Evolutionary conservation across 2,329 filamentous ascomycete genomes (phyloP), one percentile per base, ranked within the genome.

Genomic region (Coleophoma cylindrospora): DNA sequence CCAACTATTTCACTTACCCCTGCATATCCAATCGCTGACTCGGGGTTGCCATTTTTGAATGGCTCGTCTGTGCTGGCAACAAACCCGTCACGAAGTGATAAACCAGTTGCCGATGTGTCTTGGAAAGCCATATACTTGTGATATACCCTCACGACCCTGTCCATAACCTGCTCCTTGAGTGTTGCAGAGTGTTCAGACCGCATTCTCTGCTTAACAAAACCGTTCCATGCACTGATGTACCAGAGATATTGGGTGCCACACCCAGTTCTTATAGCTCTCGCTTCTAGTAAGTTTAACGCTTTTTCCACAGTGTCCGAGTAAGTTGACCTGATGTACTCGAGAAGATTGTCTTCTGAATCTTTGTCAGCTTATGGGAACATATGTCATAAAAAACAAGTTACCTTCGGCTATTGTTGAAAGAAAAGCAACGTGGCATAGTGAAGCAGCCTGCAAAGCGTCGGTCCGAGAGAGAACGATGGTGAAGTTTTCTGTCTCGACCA

Each of bases 51-150:
- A 6, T 10, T 27, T 27, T 27, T 2, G 7, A 27, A 27, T 7
- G 27, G 27, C 27, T 27, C 27, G 27, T 27, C 27, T 8, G 27
- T 27, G 27, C 27, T 27, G 27, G 27, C 4, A 27, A 27, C 7
- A 27, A 27, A 8, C 7, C 27, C 27, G 6, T 10, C 9, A 27
- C 27, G 27, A 8, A 27, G 27, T 27, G 4, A 10, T 10, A 27
- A 10, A 27, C 27, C 6, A 27, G 27, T 10, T 2, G 27, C 27
- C 9, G 4, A 27, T 27, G 27, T 27, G 19, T 34, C 44, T 21
- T 38, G 44, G 27, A 46, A 46, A 21, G 44, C 44, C 27, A 46
- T 19, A 36, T n/a, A 36, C 11, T 46, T 46, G 36, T 46, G 33
- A 46, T 38, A 46, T 34, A 21, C 34, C 27, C 15, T 46, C 6